Base-by-base conservation (phyloP, 1,139 yeast species). In the Kodamaea sp. region DNA sequence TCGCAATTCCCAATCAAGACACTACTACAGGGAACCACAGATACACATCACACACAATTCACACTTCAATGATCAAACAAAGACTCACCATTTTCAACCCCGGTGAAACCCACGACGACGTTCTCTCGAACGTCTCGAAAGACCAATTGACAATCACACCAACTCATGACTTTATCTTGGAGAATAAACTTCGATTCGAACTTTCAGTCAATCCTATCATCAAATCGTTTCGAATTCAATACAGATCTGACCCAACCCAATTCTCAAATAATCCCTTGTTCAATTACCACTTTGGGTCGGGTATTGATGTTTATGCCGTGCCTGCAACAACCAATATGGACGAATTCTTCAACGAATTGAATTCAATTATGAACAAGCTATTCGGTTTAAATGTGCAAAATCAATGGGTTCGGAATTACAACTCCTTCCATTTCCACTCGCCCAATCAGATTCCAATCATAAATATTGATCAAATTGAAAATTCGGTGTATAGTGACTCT, bases 41-140 rank as follows among this genome's bases (percentile, higher is more conserved):
- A 20, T 26, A 27, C 10, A 27, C 24, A 7, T 7, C 35, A 11
- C 27, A 25, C 36, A 24, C 11, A 32, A 28, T 12, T 28, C 27
- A 7, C 27, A 9, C 20, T 32, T 33, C 20, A 30, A 46, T 47
- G 48, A 36, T 38, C 24, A 64, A 60, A 48, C 72, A 67, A 38
- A 55, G 74, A 49, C 52, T 60, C 24, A 65, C 74, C 10, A 44
- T 66, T 24, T 50, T 57, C 47, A 67, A 66, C 44, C 65, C 62
- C 4, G 34, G 48, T 8, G 48, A 51, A 2, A 35, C 54, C 20
- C 55, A 55, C 34, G 67, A 65, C 41, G 63, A 57, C 28, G 38
- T 62, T 7, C 53, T 67, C 9, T 39, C 50, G 8, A 28, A 29
- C 20, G 29, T 39, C 15, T 10, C 35, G 28, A 37, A 34, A n/a